Percentiles rank a stretch among this genome's conserved stretches.
phyloP scores from a whole-genome alignment of 208 protist genomes.

The Endotrypanum monterogeii region DNA sequence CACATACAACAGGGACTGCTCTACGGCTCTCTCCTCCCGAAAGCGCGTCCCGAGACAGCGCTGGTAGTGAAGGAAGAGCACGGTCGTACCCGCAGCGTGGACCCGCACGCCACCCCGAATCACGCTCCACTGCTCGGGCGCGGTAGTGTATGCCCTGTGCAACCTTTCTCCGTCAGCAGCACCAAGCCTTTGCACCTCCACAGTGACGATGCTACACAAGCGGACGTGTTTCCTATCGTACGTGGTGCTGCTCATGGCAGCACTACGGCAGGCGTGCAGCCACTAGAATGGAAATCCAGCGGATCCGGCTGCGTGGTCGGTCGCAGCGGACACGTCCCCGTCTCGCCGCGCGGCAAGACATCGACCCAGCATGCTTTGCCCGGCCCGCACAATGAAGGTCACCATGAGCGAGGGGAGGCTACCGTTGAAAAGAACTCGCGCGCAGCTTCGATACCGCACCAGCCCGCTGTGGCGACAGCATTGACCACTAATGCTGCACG shows the following conservation, averaged over 20 bases:
- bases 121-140: slow-evolving; percentile 22
- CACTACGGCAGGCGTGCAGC: slow-evolving; percentile 31
- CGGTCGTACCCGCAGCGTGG: slow-evolving; percentile 24
- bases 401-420: neutral
- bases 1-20: slow-evolving; percentile 51
- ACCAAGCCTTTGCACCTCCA: neutral
- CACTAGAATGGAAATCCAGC: slow-evolving; percentile 71
- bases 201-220: neutral
- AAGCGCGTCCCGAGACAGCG: slow-evolving; percentile 39
- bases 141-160: slow-evolving; percentile 21
- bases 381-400: neutral
- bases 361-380: slow-evolving; percentile 29
- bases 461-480: neutral
- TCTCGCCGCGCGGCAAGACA: slow-evolving; percentile 15
- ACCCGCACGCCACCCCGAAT: slow-evolving; percentile 14
- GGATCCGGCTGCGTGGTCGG: slow-evolving; percentile 47
- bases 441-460: neutral
- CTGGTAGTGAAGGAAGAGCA: slow-evolving; percentile 33
- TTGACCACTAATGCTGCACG: neutral
- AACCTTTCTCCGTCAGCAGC: neutral
- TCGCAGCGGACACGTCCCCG: slow-evolving; percentile 31
- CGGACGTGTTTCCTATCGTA: slow-evolving; percentile 8
- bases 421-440: neutral
- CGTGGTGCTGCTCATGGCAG: slow-evolving; percentile 27
- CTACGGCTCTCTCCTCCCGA: slow-evolving; percentile 64